phyloP scores from a whole-genome alignment of 257 asterid species.

The Plantago ovata region DNA sequence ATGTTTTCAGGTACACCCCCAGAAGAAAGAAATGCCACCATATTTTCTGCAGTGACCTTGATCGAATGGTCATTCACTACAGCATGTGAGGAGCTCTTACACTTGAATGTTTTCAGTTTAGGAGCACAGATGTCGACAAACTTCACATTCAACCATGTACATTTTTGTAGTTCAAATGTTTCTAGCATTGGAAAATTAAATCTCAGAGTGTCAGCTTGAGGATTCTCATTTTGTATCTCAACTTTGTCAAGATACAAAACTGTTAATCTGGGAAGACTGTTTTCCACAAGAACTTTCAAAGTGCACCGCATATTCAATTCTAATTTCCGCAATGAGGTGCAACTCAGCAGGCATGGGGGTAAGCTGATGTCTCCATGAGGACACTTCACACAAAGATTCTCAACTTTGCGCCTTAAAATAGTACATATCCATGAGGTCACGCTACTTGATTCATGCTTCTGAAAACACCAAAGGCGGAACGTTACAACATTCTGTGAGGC shows the following conservation, averaged over 20 bases:
- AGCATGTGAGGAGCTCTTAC: background rate
- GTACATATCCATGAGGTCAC: background rate
- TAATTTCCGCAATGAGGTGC: background rate
- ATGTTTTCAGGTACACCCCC: conserved; percentile 4
- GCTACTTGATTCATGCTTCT: background rate
- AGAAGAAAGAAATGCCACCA: background rate
- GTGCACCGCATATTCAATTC: background rate
- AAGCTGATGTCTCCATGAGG: background rate
- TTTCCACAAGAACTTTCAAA: background rate
- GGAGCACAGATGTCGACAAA: conserved; percentile 7
- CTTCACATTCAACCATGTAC: conserved; percentile 7
- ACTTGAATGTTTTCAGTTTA: background rate
- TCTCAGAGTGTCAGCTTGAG: background rate
- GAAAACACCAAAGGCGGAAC: background rate
- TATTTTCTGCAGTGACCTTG: background rate
- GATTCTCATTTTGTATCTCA: background rate
- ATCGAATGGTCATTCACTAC: background rate
- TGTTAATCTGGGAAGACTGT: background rate
- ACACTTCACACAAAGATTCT: background rate
- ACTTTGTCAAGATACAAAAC: background rate
- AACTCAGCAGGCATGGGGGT: background rate
- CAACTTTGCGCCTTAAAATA: background rate
- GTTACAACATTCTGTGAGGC: background rate
- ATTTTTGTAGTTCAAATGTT: background rate
- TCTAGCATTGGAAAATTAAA: conserved; percentile 3